A percentile compares a stretch with the other conserved stretches of the same genome.
Conservation (phyloP, 1,284 basidiomycete species). For the Farysia itapuensis region DNA sequence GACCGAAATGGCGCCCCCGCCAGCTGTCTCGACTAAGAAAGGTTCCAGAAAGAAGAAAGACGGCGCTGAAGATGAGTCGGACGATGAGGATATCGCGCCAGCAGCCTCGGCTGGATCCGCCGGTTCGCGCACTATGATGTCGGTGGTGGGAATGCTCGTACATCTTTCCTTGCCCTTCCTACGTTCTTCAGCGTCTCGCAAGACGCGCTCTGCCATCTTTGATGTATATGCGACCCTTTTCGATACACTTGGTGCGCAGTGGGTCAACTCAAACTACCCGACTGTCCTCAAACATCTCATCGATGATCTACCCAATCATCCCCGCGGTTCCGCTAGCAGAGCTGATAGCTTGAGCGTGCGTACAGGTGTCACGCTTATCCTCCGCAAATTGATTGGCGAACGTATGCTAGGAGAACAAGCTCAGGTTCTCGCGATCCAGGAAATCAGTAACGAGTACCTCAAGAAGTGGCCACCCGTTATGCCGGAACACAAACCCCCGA, state of each 20-base stretch:
- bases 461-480: conserved; percentile 90
- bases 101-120: conserved; percentile 62
- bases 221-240: conserved; percentile 84
- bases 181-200: conserved; percentile 68
- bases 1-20: conserved; percentile 65
- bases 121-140: conserved; percentile 74
- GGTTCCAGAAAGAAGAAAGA: conserved; percentile 66
- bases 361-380: conserved; percentile 73
- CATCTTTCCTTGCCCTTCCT: conserved; percentile 79
- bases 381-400: conserved; percentile 83
- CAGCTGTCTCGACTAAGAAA: conserved; percentile 45
- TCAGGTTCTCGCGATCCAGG: conserved; percentile 86
- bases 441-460: conserved; percentile 76
- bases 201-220: conserved; percentile 79
- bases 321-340: conserved; percentile 27
- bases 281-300: conserved; percentile 75
- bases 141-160: conserved; percentile 76
- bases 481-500: conserved; percentile 77
- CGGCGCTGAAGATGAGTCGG: conserved; percentile 58
- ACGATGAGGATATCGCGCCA: conserved; percentile 61
- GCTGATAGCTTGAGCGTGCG: conserved; percentile 73
- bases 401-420: conserved; percentile 83
- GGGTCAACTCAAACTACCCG: conserved; percentile 81
- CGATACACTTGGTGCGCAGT: conserved; percentile 72
- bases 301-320: conserved; percentile 67